phyloP scores from a whole-genome alignment of 345 rosid species.

The Dipteronia dyeriana region DNA sequence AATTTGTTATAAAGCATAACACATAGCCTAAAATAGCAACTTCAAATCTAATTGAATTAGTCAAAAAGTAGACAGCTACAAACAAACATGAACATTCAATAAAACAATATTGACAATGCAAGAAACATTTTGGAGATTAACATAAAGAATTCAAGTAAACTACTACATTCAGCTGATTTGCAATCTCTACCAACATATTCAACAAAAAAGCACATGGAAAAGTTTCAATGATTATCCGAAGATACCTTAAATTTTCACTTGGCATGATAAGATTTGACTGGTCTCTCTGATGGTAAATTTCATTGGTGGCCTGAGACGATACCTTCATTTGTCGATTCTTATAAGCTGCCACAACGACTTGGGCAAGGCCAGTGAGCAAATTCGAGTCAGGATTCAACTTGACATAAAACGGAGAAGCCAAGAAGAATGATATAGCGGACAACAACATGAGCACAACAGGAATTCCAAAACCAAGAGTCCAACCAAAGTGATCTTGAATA shows the following conservation, averaged over 20 bases:
- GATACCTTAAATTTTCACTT: conserved; percentile 46
- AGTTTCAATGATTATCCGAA: too few species aligned
- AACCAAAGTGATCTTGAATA: conserved; percentile 50
- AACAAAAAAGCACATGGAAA: too few species aligned
- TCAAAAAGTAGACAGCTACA: too few species aligned
- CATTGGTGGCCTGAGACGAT: conserved; percentile 14
- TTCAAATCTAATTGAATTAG: too few species aligned
- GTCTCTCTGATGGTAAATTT: conserved; percentile 17
- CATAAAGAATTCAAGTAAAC: too few species aligned
- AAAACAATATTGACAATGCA: too few species aligned
- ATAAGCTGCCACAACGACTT: conserved; percentile 43
- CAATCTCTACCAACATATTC: too few species aligned
- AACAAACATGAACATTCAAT: too few species aligned
- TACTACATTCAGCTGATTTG: too few species aligned
- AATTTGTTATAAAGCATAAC: too few species aligned
- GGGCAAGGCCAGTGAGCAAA: conserved; percentile 46
- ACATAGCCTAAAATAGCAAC: too few species aligned
- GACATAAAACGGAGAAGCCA: conserved; percentile 46
- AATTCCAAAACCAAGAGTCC: conserved; percentile 58
- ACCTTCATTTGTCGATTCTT: conserved; percentile 32
- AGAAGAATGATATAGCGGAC: conserved; percentile 42
- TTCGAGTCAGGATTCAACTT: conserved; percentile 33
- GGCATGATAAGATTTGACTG: conserved; percentile 33
- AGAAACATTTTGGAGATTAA: too few species aligned
- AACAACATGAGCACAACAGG: conserved; percentile 43